Base-by-base conservation (phyloP, 1,284 basidiomycete species). In the Microbotryomycetes sp. region DNA sequence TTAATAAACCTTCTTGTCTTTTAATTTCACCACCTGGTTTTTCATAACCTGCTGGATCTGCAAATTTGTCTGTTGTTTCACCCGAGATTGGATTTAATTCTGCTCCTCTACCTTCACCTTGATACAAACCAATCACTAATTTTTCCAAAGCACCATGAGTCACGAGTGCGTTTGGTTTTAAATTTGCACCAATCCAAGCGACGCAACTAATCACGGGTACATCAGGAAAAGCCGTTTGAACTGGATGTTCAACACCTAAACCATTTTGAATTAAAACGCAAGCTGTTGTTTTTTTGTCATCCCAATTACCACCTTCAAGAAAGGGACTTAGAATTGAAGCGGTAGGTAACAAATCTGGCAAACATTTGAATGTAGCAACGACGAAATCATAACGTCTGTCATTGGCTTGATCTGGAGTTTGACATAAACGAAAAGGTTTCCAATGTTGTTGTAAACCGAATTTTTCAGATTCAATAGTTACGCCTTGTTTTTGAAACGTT, bases 151-250 rank as follows among this genome's bases (percentile, higher is more conserved):
- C 51, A 22, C 60, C 61, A 48, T 59, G 60, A 26, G 57, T 67
- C 51, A 70, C 61, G 54, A 47, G 42, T 3, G 50, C 66, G 56
- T 26, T 77, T 70, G n/a, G 67, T 73, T 59, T 76, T 71, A 73
- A 62, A 19, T 77, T 79, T 2, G 74, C 72, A 58, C 79, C 78
- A 49, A 78, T 74, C 78, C 78, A 79, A 14, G 76, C 76, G 64
- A 77, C 77, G 14, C 71, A 75, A 0, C 75, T 76, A 46, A 79
- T 70, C 64, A 79, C 73, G 30, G 72, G 69, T 19, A 69, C 67
- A 3, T 65, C 54, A 26, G 74, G 74, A 25, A 66, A 71, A n/a
- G 72, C 71, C 0, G 63, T 61, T 46, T 73, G 71, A 15, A 79
- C 69, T 45, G 75, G 77, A 56, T 74, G 72, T 58, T 79, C 75